phyloP scores from a whole-genome alignment of 179 eudicot species.

The Corrigiola litoralis region DNA sequence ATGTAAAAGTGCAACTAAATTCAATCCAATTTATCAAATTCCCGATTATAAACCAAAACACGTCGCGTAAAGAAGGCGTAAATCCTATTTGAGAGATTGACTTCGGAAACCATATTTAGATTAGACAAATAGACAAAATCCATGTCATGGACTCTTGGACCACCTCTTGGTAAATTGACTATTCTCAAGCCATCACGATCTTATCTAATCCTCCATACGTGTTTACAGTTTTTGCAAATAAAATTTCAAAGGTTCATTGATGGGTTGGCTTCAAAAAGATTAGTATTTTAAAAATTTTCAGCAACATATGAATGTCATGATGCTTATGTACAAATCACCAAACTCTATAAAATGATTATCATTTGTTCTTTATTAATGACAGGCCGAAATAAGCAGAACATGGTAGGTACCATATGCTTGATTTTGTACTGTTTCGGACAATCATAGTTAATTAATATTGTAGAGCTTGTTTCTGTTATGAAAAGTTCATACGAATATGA shows the following conservation, averaged over 20 bases:
- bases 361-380: background rate
- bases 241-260: background rate
- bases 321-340: conserved; percentile 2
- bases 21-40: no score
- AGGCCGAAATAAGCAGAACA: no score
- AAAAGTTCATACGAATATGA: conserved; percentile 7
- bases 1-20: no score
- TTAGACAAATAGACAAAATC: no score
- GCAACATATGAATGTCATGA: conserved; percentile 13
- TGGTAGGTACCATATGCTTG: conserved; percentile 4
- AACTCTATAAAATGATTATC: background rate
- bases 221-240: background rate
- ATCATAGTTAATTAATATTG: background rate
- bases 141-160: background rate
- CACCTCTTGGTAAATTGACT: background rate
- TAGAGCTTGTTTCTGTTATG: conserved; percentile 10
- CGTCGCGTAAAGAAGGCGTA: no score
- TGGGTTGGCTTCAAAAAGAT: background rate
- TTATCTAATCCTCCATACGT: background rate
- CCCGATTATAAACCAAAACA: no score
- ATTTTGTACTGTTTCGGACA: background rate
- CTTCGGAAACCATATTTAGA: background rate
- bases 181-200: background rate
- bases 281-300: background rate
- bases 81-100: no score